These are phyloP conservation scores for Lactarius pseudohatsudake DNA, from an alignment of 768 basidiomycete genomes.

Conservation along the genomic window DNA sequence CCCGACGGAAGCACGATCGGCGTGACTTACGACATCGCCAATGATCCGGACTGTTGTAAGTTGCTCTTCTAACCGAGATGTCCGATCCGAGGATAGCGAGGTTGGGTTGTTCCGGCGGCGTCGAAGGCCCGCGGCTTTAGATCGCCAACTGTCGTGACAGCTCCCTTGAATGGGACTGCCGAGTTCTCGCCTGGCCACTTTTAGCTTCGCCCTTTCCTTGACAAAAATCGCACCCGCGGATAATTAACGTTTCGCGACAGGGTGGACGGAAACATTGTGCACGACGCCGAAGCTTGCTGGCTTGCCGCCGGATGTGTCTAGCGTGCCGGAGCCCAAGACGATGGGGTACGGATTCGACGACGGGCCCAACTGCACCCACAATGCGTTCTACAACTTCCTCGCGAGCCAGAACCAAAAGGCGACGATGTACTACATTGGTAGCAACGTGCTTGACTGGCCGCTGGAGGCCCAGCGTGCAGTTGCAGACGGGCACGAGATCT, in stretches of 20 bases:
- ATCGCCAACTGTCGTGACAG: too few relatives aligned
- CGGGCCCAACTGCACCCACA: conserved; percentile 65
- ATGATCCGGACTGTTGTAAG: conserved; percentile 28
- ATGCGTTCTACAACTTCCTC: conserved; percentile 59
- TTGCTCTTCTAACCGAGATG: neutral
- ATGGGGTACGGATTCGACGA: conserved; percentile 65
- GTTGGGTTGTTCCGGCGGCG: neutral
- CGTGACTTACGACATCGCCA: conserved; percentile 21
- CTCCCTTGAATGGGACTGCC: neutral
- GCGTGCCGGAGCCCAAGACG: conserved; percentile 57
- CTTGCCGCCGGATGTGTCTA: conserved; percentile 44
- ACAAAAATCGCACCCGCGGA: neutral
- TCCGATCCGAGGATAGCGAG: neutral
- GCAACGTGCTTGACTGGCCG: conserved; percentile 56
- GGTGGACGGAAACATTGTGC: conserved; percentile 50
- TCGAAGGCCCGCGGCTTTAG: neutral
- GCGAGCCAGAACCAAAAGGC: conserved; percentile 56
- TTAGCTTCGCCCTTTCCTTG: neutral
- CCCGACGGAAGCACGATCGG: conserved; percentile 2
- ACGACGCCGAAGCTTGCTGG: conserved; percentile 47
- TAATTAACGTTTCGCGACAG: conserved; percentile 12
- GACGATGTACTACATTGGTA: conserved; percentile 64
- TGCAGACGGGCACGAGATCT: conserved; percentile 56
- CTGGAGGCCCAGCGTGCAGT: conserved; percentile 54
- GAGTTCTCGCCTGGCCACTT: neutral